A percentile compares a stretch with the other conserved stretches of the same genome.
phyloP scores from a whole-genome alignment of 139 green algal species.

The Chlamydomonas sphaeroides region DNA sequence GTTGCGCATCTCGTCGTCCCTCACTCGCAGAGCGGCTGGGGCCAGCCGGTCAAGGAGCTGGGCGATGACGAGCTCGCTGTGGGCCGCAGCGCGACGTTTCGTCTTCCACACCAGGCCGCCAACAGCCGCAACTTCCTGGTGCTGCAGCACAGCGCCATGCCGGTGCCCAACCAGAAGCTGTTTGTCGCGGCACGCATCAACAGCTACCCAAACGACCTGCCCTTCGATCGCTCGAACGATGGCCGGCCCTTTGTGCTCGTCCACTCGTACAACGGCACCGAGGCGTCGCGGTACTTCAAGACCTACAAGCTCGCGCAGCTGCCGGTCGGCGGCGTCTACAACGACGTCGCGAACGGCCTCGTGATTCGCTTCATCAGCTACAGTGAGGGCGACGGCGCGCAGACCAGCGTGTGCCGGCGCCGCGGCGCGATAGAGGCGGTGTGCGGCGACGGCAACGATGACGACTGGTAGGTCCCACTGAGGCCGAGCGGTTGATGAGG shows the following conservation, averaged over 20 bases:
- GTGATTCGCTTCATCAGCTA: background rate
- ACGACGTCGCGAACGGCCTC: background rate
- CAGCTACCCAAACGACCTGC: slow-evolving; percentile 13
- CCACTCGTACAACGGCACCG: slow-evolving; percentile 1
- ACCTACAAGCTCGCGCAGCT: background rate
- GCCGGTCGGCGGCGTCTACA: background rate
- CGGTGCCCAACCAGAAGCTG: background rate
- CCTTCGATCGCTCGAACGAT: background rate
- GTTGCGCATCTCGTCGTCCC: too few relatives aligned
- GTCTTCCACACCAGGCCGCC: background rate
- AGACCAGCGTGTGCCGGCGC: background rate
- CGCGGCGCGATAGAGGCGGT: background rate
- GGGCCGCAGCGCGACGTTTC: too few relatives aligned
- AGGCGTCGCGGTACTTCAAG: background rate
- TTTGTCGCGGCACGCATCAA: slow-evolving; percentile 4
- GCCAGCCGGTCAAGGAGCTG: too few relatives aligned
- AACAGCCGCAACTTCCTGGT: background rate
- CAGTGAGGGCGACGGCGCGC: background rate
- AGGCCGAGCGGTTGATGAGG: too few relatives aligned
- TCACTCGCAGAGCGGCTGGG: too few relatives aligned
- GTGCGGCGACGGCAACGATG: slow-evolving; percentile 12
- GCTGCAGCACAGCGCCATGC: background rate
- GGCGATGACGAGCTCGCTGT: too few relatives aligned
- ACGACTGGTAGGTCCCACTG: too few relatives aligned
- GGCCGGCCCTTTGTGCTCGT: background rate